Percentiles rank a stretch among this genome's conserved stretches.
Evolutionary conservation across 306 rosid genomes (phyloP).

Genomic region (Vigna nakashimae): DNA sequence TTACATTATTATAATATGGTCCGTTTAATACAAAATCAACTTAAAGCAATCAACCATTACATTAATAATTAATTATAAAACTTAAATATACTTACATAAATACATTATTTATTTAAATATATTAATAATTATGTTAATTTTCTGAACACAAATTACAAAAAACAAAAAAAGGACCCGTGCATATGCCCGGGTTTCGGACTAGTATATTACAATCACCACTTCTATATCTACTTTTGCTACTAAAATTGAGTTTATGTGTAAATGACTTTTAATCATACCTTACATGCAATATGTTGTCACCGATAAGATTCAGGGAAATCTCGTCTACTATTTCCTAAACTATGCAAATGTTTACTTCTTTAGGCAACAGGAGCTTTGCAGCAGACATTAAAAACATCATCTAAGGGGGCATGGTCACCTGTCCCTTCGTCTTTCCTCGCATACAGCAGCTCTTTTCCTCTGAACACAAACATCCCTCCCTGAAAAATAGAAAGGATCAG

Average conservation of each 20-base stretch:
- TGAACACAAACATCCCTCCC: constrained; percentile 95
- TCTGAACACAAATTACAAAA: too few relatives aligned
- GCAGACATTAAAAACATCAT: constrained; percentile 70
- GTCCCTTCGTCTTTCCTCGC: constrained; percentile 92
- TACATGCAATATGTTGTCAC: constrained; percentile 13
- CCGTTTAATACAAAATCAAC: too few relatives aligned
- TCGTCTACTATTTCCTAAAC: neutral
- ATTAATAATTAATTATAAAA: too few relatives aligned
- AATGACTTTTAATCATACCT: neutral
- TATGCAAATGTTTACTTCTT: constrained; percentile 8
- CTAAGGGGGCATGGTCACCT: constrained; percentile 89
- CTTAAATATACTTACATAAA: too few relatives aligned
- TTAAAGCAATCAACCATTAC: too few relatives aligned
- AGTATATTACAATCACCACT: neutral
- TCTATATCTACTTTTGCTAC: neutral
- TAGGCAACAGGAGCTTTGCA: constrained; percentile 58
- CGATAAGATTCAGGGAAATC: neutral
- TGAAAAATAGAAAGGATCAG: constrained; percentile 24
- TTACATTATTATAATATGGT: too few relatives aligned
- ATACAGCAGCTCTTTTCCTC: constrained; percentile 75
- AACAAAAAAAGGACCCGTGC: too few relatives aligned
- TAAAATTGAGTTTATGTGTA: neutral
- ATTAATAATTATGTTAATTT: too few relatives aligned
- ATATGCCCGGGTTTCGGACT: too few relatives aligned
- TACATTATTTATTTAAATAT: too few relatives aligned